Evolutionary conservation across 345 rosid genomes (phyloP), one percentile per base, ranked within the genome.

Genomic region (Eucalyptus polyanthemos): DNA sequence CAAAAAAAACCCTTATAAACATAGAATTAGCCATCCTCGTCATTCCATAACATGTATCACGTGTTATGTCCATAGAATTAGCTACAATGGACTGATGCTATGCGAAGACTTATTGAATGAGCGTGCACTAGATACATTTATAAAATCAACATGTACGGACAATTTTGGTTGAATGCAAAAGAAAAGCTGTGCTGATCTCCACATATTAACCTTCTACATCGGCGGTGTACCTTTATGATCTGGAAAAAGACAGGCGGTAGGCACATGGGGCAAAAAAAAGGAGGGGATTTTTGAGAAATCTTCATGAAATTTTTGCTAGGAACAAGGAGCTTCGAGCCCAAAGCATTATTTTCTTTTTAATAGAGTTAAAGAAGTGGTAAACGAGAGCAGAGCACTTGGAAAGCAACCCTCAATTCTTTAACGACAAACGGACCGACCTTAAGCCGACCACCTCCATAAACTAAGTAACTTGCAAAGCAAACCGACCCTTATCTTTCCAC

Each of bases 51-150:
- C 6, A 31, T 8, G 40, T n/a, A 67, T 27, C 31, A 60, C n/a
- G 15, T 60, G 14, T 2, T 60, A 27, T 60, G 7, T 60, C 4
- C 67, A 1, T 6, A 27, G 13, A 60, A 27, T 60, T 60, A 60
- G 31, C 69, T 60, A 27, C 31, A 12, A 27, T 58, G 69, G 17
- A 27, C 37, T 4, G 21, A 65, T 72, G 25, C 44, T 34, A 72
- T 5, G 3, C 19, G 25, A 72, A 17, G 44, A 72, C 81, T 9
- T 3, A 19, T 72, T 72, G 24, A 37, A 72, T 15, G 81, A 34
- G 25, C 40, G 25, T 11, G 7, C 3, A 6, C 0, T 21, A 40
- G 3, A 19, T 37, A 3, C 1, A 6, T 37, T 4, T 11, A 11
- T 40, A 9, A 40, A 40, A 76, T 40, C 11, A 40, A 40, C 4